Conservation (phyloP, 176 grass and related monocot genomes). For the Guadua angustifolia region DNA sequence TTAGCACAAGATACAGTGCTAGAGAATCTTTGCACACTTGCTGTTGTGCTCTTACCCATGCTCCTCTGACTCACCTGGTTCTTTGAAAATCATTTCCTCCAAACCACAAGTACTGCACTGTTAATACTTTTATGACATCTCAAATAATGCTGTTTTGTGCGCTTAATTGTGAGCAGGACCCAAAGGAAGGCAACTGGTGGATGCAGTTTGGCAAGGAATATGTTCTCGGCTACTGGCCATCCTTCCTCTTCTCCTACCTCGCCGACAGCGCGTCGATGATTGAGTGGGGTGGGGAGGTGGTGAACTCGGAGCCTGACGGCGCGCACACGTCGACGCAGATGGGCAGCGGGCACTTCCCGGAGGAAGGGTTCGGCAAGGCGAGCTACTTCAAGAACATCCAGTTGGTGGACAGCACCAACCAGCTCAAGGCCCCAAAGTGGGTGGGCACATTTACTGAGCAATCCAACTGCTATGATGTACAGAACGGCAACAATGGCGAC, state of each 20-base stretch:
- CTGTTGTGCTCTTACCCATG: conserved; percentile 38
- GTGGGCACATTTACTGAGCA: conserved; percentile 62
- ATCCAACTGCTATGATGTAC: conserved; percentile 76
- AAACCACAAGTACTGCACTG: conserved; percentile 19
- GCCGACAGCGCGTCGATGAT: conserved; percentile 67
- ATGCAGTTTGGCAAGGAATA: conserved; percentile 80
- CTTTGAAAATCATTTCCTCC: conserved; percentile 29
- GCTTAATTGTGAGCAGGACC: conserved; percentile 58
- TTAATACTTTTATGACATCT: conserved; percentile 1
- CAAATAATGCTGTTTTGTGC: conserved; percentile 16
- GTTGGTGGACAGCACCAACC: conserved; percentile 65
- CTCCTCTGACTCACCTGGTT: neutral
- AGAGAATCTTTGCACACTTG: conserved; percentile 50
- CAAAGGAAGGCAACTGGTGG: conserved; percentile 90
- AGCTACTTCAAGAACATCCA: conserved; percentile 89
- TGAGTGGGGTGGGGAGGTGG: conserved; percentile 88
- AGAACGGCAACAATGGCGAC: conserved; percentile 67
- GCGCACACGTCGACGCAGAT: conserved; percentile 71
- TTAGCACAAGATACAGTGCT: neutral
- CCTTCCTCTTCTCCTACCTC: conserved; percentile 76
- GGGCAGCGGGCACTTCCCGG: conserved; percentile 74
- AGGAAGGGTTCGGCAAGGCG: conserved; percentile 84
- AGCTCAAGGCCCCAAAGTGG: conserved; percentile 56
- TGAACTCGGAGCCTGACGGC: conserved; percentile 60
- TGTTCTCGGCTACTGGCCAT: conserved; percentile 75